These are phyloP conservation scores for Coemansia sp. DNA, from an alignment of 192 early-diverging fungal species.

Conservation along the genomic window DNA sequence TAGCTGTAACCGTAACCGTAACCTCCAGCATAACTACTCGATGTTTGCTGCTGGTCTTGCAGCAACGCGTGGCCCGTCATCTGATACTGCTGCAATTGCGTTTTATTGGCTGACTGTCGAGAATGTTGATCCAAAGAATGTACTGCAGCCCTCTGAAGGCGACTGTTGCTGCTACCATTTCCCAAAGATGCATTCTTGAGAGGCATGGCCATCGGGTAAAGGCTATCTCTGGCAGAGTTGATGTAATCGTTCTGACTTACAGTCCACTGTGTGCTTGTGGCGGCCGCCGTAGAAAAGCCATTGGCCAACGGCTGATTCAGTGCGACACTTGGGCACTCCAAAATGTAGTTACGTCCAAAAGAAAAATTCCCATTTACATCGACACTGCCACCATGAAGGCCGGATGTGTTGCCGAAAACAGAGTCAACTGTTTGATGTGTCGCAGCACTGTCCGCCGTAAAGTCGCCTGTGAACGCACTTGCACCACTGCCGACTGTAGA, in stretches of 20 bases:
- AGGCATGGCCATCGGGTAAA: slow-evolving; percentile 41
- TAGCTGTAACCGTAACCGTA: no score
- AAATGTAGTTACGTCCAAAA: slow-evolving; percentile 23
- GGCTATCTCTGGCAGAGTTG: slow-evolving; percentile 9
- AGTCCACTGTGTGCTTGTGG: slow-evolving; percentile 11
- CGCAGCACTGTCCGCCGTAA: no score
- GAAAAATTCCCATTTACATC: background rate
- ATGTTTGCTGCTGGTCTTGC: no score
- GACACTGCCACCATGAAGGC: no score
- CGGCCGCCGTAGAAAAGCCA: no score
- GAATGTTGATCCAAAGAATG: slow-evolving; percentile 3
- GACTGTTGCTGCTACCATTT: no score
- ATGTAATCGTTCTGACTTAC: slow-evolving; percentile 5
- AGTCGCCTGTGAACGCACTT: background rate
- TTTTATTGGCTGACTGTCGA: background rate
- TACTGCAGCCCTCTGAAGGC: slow-evolving; percentile 4
- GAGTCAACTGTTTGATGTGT: no score
- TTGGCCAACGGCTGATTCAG: background rate
- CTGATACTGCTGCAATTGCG: background rate
- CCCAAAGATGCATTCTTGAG: slow-evolving; percentile 1
- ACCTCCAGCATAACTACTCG: no score
- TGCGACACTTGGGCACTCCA: slow-evolving; percentile 16
- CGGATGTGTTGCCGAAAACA: no score
- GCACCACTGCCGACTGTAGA: background rate
- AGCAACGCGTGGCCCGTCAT: no score